Evolutionary conservation across 2,329 filamentous ascomycete species (phyloP), one percentile per base, ranked within the genome.

Genomic region (Apiospora hydei): DNA sequence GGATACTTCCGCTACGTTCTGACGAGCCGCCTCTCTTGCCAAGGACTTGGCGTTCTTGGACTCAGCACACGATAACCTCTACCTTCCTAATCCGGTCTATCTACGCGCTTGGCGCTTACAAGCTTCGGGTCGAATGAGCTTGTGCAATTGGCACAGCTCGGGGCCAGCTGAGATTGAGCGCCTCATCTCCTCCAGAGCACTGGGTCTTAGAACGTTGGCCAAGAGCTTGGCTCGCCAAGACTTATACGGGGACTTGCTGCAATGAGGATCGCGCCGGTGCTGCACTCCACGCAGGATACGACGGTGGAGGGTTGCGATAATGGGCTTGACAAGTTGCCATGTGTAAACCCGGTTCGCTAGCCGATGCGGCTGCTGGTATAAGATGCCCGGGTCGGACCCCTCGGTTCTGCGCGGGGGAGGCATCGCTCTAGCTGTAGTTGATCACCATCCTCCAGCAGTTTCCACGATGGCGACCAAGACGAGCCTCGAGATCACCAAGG

Each of bases 401-500:
- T 41, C 34, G 68, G 18, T 26, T n/a, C 14, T 18, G 47, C 30
- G 53, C 30, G 53, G 30, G 30, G 26, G 18, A 24, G 34, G 11
- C 5, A 34, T 68, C 41, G 66, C 41, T 26, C 5, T 2, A 51
- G 21, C 34, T 57, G 44, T 38, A 24, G 44, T 47, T n/a, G 67
- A 41, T 26, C 68, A 51, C 47, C 34, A 10, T 30, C 34, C 47
- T 16, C 5, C 4, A 6, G 68, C 16, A 24, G 34, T 43, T 43
- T 34, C 2, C 4, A 57, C n/a, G n/a, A 69, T 69, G 68, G 68
- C 68, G 47, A 69, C 68, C 18, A 51, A 53, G 47, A n/a, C 68
- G 24, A 69, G 68, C 47, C 68, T 69, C n/a, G 68, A 69, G 26
- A 53, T 69, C 46, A 69, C 68, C 46, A 69, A 69, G 47, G 68